Evolutionary conservation across 768 basidiomycete species (phyloP).

Genomic region (Sarcodon aspratus): DNA sequence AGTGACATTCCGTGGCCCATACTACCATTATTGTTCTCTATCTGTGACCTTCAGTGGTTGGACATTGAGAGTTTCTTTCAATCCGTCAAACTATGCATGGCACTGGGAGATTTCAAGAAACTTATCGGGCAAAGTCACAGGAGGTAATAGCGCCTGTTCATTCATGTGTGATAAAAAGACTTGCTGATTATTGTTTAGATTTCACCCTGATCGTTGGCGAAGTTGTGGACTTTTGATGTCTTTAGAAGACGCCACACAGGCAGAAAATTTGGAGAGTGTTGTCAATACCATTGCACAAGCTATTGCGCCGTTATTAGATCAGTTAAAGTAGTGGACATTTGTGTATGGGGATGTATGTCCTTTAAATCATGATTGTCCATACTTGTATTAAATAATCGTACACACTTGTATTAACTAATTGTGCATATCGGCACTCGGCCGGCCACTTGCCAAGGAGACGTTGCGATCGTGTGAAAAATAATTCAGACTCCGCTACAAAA

Average conservation of each 20-base stretch:
- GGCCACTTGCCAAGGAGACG: no score
- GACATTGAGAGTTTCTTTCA: slow-evolving; percentile 64
- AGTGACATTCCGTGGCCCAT: slow-evolving; percentile 72
- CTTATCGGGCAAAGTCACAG: slow-evolving; percentile 63
- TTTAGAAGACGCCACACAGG: slow-evolving; percentile 44
- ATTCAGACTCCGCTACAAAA: no score
- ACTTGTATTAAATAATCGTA: no score
- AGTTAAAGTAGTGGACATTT: no score
- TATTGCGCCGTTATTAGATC: slow-evolving; percentile 38
- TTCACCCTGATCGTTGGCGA: slow-evolving; percentile 76
- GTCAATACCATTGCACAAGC: slow-evolving; percentile 65
- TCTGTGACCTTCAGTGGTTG: slow-evolving; percentile 62
- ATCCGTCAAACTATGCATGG: slow-evolving; percentile 39
- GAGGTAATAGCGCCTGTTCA: neutral
- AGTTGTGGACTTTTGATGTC: slow-evolving; percentile 50
- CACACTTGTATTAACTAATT: no score
- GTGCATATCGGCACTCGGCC: no score
- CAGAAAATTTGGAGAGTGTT: slow-evolving; percentile 55
- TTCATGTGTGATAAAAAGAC: slow-evolving; percentile 5
- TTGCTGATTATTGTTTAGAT: slow-evolving; percentile 20
- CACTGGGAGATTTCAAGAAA: slow-evolving; percentile 46
- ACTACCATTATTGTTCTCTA: slow-evolving; percentile 34
- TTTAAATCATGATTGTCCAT: no score
- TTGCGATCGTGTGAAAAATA: no score
- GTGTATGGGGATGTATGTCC: no score